Evolutionary conservation across 768 basidiomycete genomes (phyloP).

Genomic region (Saitozyma sp.): DNA sequence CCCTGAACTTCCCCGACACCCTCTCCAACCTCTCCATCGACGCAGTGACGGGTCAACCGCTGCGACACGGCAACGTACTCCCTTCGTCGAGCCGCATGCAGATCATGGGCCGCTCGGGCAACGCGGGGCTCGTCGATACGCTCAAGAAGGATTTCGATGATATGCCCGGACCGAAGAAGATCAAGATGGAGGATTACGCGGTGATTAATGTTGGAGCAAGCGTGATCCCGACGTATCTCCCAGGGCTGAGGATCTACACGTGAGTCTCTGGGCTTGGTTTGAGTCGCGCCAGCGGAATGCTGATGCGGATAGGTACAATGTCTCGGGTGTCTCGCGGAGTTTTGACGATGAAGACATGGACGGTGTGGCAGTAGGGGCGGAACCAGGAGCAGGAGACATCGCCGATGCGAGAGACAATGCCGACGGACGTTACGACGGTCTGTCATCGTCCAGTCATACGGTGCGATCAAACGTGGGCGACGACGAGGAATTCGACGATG

Average conservation of each 20-base stretch:
- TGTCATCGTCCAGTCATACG: not conserved
- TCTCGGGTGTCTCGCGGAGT: conserved; percentile 54
- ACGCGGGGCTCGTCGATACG: conserved; percentile 55
- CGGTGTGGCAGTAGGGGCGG: no score
- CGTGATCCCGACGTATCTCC: conserved; percentile 84
- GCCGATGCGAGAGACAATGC: no score
- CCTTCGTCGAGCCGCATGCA: conserved; percentile 16
- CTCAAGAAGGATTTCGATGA: conserved; percentile 67
- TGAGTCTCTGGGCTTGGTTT: conserved; percentile 47
- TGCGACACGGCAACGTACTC: conserved; percentile 16
- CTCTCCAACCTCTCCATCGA: not conserved
- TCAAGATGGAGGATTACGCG: conserved; percentile 67
- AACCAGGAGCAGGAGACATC: not conserved
- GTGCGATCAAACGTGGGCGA: no score
- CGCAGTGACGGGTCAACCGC: not conserved
- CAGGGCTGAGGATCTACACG: conserved; percentile 74
- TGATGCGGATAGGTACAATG: conserved; percentile 60
- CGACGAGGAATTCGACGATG: conserved; percentile 13
- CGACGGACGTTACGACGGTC: conserved; percentile 15
- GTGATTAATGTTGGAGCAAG: conserved; percentile 78
- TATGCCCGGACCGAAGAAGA: conserved; percentile 59
- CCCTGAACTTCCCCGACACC: conserved; percentile 1
- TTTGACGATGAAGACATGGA: conserved; percentile 13
- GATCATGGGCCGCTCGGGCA: conserved; percentile 49
- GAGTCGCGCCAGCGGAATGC: not conserved